Base-by-base conservation (phyloP, 768 basidiomycete genomes). In the Suillus luteus region DNA sequence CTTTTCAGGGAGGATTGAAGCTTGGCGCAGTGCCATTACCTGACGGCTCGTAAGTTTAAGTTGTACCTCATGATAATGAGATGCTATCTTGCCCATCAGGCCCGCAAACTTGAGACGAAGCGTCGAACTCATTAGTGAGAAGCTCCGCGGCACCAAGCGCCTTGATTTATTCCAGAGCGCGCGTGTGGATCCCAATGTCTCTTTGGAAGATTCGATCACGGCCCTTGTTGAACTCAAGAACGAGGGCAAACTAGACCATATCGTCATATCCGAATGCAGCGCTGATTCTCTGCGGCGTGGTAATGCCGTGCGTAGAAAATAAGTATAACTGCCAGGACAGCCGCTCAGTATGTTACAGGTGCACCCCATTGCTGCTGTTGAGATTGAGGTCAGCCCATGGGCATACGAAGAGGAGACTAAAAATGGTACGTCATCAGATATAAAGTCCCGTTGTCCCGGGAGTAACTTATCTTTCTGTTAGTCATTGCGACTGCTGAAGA, bases 361-460 rank as follows among this genome's bases (percentile, higher is more conserved):
- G 11, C 77, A 82, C 54, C 85, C 84, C 1, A 81, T 89, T 63
- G 78, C 83, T 14, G 78, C 83, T 17, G 85, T 87, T 9, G 88
- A 91, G 71, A 87, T 90, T 60, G 90, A 91, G 71, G 75, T 88
- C 48, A 88, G 85, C 68, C 81, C 84, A 3, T 88, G 85, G 81
- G 79, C 82, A 2, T 86, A 85, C 60, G 84, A 85, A 64, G 76
- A 79, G 27, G 79, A 85, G 60, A 80, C 84, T 15, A 80, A 79
- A 67, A 76, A 80, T 19, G 80, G 81, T 79, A 59, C 37, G 52
- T 5, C 19, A 27, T 11, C 17, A 27, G 17, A 22, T 3, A 12
- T 27, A 19, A 27, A 6, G 24, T 27, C 19, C 17, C 5, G n/a
- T n/a, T 31, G 44, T 1, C 27, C 27, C 27, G 27, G 27, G 6